Evolutionary conservation across 495 filamentous ascomycete genomes (phyloP).

Genomic region (Filosporella fistucella): DNA sequence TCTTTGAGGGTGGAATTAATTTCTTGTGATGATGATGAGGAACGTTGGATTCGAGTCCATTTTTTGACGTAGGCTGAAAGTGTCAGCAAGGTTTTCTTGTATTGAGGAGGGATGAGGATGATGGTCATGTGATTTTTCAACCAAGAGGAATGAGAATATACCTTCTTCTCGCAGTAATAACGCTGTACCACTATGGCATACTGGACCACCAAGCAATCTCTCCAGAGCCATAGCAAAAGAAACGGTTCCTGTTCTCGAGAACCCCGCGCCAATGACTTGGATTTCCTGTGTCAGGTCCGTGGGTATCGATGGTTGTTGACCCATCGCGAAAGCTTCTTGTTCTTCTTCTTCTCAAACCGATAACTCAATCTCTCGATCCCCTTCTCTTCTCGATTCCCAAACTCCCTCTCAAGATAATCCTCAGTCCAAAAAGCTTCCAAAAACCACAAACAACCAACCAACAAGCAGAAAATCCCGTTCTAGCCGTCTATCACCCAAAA

Average conservation of each 20-base stretch:
- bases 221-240: conserved; percentile 41
- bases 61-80: conserved; percentile 24
- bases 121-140: conserved; percentile 1
- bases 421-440: no score
- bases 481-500: no score
- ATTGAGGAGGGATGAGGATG: neutral
- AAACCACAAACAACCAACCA: no score
- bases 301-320: conserved; percentile 28
- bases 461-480: no score
- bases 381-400: no score
- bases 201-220: conserved; percentile 37
- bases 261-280: conserved; percentile 46
- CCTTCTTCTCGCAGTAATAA: conserved; percentile 27
- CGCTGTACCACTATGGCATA: conserved; percentile 33
- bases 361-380: neutral
- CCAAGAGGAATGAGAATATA: conserved; percentile 5
- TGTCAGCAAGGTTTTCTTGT: neutral
- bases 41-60: conserved; percentile 26
- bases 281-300: conserved; percentile 28
- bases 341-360: neutral
- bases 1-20: conserved; percentile 23
- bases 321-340: no score
- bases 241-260: conserved; percentile 46
- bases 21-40: conserved; percentile 16
- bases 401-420: no score